These are phyloP conservation scores for Nannochloris sp. DNA, from an alignment of 139 green algal genomes.

Conservation along the genomic window DNA sequence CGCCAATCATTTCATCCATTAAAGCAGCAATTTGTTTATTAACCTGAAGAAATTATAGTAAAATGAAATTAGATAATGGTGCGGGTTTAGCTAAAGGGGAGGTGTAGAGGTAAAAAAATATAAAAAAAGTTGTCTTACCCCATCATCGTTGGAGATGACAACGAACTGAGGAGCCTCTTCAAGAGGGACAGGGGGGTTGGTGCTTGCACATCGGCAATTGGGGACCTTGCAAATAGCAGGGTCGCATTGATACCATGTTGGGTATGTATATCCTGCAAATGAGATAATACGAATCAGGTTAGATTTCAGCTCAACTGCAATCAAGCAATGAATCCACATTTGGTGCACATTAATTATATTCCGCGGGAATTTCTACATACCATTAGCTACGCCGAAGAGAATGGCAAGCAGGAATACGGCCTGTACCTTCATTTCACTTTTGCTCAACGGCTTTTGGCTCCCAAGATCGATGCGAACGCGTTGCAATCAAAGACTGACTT, in stretches of 20 bases:
- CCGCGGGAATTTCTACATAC: background rate
- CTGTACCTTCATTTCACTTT: no score
- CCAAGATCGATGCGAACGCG: no score
- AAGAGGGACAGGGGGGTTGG: background rate
- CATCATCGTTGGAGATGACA: background rate
- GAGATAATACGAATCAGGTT: background rate
- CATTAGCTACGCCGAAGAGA: background rate
- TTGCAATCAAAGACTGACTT: no score
- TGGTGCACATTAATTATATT: background rate
- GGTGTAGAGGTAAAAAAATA: background rate
- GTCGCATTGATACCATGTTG: background rate
- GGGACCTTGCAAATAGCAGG: background rate
- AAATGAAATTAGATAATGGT: background rate
- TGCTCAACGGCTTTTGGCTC: no score
- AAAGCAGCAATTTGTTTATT: background rate
- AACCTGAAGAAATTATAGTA: background rate
- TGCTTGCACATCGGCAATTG: background rate
- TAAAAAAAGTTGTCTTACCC: background rate
- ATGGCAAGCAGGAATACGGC: no score
- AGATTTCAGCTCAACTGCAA: background rate
- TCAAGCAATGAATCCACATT: background rate
- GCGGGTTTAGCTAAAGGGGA: background rate
- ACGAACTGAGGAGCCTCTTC: background rate
- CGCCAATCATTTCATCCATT: background rate
- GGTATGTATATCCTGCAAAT: background rate